Percentiles rank a stretch among this genome's conserved stretches.
These are phyloP conservation scores for Hypomyces perniciosus DNA, from an alignment of 2,329 filamentous ascomycete species.

Conservation along the genomic window DNA sequence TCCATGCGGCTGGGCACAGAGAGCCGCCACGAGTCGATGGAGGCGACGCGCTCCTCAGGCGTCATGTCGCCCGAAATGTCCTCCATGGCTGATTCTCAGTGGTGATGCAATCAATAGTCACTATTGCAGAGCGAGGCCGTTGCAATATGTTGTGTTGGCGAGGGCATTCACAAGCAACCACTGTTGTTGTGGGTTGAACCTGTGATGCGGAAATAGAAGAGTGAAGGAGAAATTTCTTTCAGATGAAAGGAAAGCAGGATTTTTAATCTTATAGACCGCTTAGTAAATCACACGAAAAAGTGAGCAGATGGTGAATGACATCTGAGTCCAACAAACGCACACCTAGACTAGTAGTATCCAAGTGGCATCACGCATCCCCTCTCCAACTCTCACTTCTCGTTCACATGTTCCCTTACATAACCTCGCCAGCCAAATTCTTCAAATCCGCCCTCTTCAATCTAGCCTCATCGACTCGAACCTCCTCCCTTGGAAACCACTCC, in stretches of 20 bases:
- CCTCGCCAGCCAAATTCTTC: constrained; percentile 23
- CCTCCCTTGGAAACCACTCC: constrained; percentile 37
- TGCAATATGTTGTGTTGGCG: no score
- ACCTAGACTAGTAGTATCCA: no score
- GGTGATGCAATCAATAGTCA: neutral
- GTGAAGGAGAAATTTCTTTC: neutral
- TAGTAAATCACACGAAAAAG: neutral
- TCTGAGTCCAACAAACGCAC: neutral
- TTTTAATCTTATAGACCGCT: neutral
- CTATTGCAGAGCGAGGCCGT: neutral
- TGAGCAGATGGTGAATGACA: neutral
- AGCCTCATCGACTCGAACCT: constrained; percentile 24
- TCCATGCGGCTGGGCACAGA: constrained; percentile 31
- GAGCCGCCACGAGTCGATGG: constrained; percentile 29
- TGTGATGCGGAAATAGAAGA: neutral
- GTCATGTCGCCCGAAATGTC: neutral
- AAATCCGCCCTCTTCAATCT: constrained; percentile 33
- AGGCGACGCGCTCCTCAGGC: constrained; percentile 11
- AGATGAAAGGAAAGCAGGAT: neutral
- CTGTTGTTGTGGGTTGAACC: neutral
- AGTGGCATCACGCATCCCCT: no score
- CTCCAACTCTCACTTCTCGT: no score
- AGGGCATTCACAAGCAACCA: neutral
- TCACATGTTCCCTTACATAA: neutral
- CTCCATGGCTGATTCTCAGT: neutral